Percentiles rank a stretch among this genome's conserved stretches.
These are phyloP conservation scores for Dacryopinax primogenitus DNA, from an alignment of 768 basidiomycete genomes.

Conservation along the genomic window DNA sequence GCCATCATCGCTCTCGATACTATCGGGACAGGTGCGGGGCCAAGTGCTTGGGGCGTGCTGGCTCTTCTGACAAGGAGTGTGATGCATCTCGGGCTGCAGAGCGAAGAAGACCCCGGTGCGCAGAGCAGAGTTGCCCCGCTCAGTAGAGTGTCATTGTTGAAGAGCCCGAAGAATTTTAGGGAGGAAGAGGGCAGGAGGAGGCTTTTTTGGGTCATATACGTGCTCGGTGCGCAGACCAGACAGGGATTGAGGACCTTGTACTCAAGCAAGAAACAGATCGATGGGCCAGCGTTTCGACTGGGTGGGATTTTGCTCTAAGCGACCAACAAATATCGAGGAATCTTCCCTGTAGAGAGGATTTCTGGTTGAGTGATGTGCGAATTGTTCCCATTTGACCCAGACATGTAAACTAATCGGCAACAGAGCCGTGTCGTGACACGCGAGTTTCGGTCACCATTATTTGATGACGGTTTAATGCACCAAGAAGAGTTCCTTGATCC, in stretches of 20 bases:
- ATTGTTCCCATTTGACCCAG: too few relatives aligned
- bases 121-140: conserved; percentile 14
- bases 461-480: conserved; percentile 7
- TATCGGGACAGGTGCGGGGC: conserved; percentile 27
- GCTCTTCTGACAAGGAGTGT: conserved; percentile 26
- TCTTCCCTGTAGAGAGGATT: conserved; percentile 21
- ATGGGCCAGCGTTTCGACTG: conserved; percentile 27
- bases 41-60: conserved; percentile 26
- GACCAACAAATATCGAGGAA: conserved; percentile 24
- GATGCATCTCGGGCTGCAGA: conserved; percentile 24
- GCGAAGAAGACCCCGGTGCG: conserved; percentile 19
- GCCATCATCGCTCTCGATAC: conserved; percentile 26
- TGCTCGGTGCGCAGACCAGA: conserved; percentile 16
- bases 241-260: background rate
- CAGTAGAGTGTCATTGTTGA: conserved; percentile 25
- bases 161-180: conserved; percentile 23
- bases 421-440: background rate
- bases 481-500: background rate
- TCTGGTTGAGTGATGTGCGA: conserved; percentile 16
- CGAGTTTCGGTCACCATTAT: background rate
- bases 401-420: background rate
- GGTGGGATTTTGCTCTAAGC: conserved; percentile 25
- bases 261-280: conserved; percentile 15
- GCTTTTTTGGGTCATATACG: conserved; percentile 28
- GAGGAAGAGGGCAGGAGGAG: conserved; percentile 26